Percentiles rank a stretch among this genome's conserved stretches.
These are phyloP conservation scores for Pulchroboletus neoregius DNA, from an alignment of 1,284 basidiomycete species.

Conservation along the genomic window DNA sequence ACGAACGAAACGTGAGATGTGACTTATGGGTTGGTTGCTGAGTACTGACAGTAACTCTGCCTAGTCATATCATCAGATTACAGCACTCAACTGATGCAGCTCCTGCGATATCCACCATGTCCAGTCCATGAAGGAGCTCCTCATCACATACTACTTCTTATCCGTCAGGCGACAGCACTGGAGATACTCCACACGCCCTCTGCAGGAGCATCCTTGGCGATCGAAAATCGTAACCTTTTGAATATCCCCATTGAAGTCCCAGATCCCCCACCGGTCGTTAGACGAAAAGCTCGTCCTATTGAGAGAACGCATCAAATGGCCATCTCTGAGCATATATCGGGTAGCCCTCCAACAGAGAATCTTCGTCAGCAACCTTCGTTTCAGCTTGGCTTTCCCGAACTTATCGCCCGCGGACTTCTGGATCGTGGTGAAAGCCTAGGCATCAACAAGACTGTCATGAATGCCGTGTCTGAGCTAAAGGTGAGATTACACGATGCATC, in stretches of 20 bases:
- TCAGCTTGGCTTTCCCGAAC: slow-evolving; percentile 57
- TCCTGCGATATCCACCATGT: slow-evolving; percentile 79
- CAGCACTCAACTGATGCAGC: slow-evolving; percentile 72
- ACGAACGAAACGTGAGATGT: slow-evolving; percentile 70
- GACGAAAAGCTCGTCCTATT: slow-evolving; percentile 35
- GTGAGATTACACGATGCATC: slow-evolving; percentile 36
- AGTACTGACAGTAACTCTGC: slow-evolving; percentile 11
- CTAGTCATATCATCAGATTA: slow-evolving; percentile 84
- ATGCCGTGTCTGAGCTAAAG: slow-evolving; percentile 68
- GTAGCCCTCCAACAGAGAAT: slow-evolving; percentile 29
- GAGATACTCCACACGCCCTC: slow-evolving; percentile 70
- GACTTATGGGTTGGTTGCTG: slow-evolving; percentile 1
- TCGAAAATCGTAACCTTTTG: slow-evolving; percentile 78
- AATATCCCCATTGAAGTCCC: slow-evolving; percentile 66
- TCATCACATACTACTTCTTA: slow-evolving; percentile 64
- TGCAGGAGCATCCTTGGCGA: slow-evolving; percentile 67
- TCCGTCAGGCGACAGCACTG: slow-evolving; percentile 78
- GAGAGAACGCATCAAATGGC: slow-evolving; percentile 31
- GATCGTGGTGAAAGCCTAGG: slow-evolving; percentile 76
- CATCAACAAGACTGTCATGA: slow-evolving; percentile 76
- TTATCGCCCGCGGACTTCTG: slow-evolving; percentile 65
- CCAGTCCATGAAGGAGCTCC: slow-evolving; percentile 33
- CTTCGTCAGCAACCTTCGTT: slow-evolving; percentile 42
- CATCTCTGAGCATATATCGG: slow-evolving; percentile 17
- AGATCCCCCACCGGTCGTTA: slow-evolving; percentile 42